Percentiles rank a stretch among this genome's conserved stretches.
Conservation (phyloP, 495 filamentous ascomycete species). For the Podospora tetraspora region DNA sequence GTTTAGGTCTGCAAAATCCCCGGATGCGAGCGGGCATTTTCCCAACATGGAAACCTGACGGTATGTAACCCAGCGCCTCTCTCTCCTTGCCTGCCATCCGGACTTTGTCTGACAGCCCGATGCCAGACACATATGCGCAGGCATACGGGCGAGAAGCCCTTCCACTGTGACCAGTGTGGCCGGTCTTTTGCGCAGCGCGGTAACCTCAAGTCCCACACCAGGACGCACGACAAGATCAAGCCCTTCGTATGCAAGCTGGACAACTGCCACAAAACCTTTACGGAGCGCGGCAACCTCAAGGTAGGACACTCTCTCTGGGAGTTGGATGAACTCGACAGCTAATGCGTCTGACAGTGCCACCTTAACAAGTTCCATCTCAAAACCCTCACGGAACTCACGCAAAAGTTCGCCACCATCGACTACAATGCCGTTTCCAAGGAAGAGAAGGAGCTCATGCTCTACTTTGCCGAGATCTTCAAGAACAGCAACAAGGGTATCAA, state of each 20-base stretch:
- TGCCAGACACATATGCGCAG: conserved; percentile 26
- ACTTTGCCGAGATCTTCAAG: conserved; percentile 84
- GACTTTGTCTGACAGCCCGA: conserved; percentile 9
- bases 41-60: conserved; percentile 86
- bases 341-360: conserved; percentile 58
- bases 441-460: conserved; percentile 78
- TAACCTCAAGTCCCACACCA: conserved; percentile 81
- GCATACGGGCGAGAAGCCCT: conserved; percentile 74
- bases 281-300: conserved; percentile 85
- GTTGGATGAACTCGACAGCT: neutral
- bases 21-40: conserved; percentile 78
- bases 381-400: conserved; percentile 65
- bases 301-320: conserved; percentile 34
- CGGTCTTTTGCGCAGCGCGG: conserved; percentile 89
- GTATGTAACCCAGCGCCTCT: conserved; percentile 35
- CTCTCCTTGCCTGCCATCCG: too few relatives aligned
- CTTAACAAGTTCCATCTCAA: conserved; percentile 86
- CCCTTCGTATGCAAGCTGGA: conserved; percentile 78
- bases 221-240: conserved; percentile 71
- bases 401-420: conserved; percentile 65
- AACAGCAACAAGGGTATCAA: conserved; percentile 98
- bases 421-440: conserved; percentile 55
- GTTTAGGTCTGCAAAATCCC: conserved; percentile 66
- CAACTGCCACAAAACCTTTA: conserved; percentile 78
- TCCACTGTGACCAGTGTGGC: conserved; percentile 70